Evolutionary conservation across 2,329 filamentous ascomycete genomes (phyloP).

Genomic region (Apiospora saccharicola): DNA sequence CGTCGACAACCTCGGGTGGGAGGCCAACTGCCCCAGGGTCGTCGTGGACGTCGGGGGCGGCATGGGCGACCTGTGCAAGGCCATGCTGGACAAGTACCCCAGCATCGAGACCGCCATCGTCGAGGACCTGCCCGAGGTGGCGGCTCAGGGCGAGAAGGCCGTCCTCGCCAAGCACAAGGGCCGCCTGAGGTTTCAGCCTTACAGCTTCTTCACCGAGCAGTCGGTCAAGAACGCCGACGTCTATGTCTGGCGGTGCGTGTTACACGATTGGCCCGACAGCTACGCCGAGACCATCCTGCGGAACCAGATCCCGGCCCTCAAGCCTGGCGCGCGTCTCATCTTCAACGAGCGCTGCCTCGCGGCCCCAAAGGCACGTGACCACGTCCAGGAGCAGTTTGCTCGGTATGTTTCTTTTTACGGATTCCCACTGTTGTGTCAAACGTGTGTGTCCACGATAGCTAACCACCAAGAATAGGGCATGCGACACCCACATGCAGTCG

Average conservation of each 20-base stretch:
- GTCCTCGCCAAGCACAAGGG: constrained; percentile 18
- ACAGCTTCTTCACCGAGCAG: constrained; percentile 23
- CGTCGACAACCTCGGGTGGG: constrained; percentile 30
- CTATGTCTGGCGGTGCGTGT: constrained; percentile 23
- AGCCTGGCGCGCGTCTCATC: constrained; percentile 28
- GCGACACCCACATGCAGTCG: constrained; percentile 30
- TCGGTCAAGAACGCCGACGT: constrained; percentile 24
- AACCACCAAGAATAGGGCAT: constrained; percentile 24
- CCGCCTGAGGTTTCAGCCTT: constrained; percentile 23
- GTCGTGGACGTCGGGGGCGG: constrained; percentile 32
- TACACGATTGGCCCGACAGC: constrained; percentile 24
- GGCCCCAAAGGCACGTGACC: constrained; percentile 20
- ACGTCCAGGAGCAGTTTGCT: constrained; percentile 28
- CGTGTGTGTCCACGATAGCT: neutral
- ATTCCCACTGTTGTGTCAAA: no score
- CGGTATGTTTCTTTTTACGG: constrained; percentile 22
- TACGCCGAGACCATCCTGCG: constrained; percentile 8
- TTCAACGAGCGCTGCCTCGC: constrained; percentile 31
- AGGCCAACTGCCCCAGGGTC: constrained; percentile 27
- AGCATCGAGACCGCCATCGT: constrained; percentile 30
- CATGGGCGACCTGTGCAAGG: constrained; percentile 29
- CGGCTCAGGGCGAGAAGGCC: constrained; percentile 13
- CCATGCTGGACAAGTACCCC: constrained; percentile 27
- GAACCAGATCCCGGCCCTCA: constrained; percentile 24
- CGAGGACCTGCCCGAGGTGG: constrained; percentile 30